Percentiles rank a stretch among this genome's conserved stretches.
Evolutionary conservation across 169 alveolate species (phyloP).

Genomic region (Plasmodium cynomolgi): DNA sequence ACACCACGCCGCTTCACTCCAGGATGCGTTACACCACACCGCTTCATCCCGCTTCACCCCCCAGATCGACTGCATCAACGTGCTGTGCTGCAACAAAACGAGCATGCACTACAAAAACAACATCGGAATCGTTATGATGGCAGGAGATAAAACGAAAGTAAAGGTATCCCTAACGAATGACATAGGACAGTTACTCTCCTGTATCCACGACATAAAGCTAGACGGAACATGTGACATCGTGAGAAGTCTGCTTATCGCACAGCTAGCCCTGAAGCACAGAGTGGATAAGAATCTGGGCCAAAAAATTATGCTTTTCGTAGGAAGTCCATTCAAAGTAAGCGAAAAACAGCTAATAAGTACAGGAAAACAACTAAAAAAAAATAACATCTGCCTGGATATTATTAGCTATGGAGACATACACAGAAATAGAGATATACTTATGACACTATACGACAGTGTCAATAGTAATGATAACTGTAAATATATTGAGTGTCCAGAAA

Average conservation of each 20-base stretch:
- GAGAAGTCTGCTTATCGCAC: constrained; percentile 94
- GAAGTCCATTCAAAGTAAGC: constrained; percentile 91
- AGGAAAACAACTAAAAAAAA: constrained; percentile 94
- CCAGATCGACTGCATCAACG: constrained; percentile 87
- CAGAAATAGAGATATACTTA: constrained; percentile 86
- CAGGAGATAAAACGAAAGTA: constrained; percentile 94
- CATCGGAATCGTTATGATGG: constrained; percentile 95
- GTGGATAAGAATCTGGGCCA: constrained; percentile 94
- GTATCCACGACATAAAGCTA: constrained; percentile 87
- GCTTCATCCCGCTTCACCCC: not conserved
- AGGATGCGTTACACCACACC: no score
- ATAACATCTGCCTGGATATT: constrained; percentile 94
- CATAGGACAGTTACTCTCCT: constrained; percentile 89
- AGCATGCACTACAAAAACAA: constrained; percentile 93
- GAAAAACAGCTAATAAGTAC: constrained; percentile 77
- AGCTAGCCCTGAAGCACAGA: constrained; percentile 97
- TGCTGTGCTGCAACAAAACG: constrained; percentile 90
- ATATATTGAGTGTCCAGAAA: constrained; percentile 88
- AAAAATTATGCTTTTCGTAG: constrained; percentile 96
- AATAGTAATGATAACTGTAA: constrained; percentile 87
- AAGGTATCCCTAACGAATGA: constrained; percentile 95
- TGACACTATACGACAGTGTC: constrained; percentile 87
- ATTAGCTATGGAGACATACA: constrained; percentile 90
- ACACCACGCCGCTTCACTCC: not conserved
- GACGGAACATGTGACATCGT: constrained; percentile 91